Base-by-base conservation (phyloP, 1,284 basidiomycete genomes). In the Rhodotorula glutinis region DNA sequence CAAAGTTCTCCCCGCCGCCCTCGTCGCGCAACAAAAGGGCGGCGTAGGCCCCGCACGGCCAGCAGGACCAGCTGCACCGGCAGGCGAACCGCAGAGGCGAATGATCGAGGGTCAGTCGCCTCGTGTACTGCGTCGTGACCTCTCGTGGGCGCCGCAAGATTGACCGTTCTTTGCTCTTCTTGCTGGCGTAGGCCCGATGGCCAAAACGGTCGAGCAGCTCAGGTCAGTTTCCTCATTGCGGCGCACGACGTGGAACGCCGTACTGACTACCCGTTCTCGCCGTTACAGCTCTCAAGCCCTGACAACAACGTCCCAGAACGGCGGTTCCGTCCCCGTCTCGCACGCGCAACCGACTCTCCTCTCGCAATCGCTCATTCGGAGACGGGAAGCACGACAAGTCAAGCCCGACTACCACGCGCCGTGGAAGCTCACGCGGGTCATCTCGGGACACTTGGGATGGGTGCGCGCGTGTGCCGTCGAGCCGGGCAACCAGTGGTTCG, bases 401-500 rank as follows among this genome's bases (percentile, higher is more conserved):
- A 95, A 97, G 79, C 96, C 95, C 3, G 89, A 88, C 13, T 97
- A 91, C 78, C 95, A 99, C 76, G 86, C 95, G 10, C 90, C 88
- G 75, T 95, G 95, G 95, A 97, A 97, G 80, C 87, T 99, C 62
- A 84, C 88, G 74, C 89, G 94, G 60, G 96, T 99, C 76, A 98
- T 98, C 70, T 97, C 93, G 2, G 95, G 95, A 0, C 95, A 99
- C 79, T 81, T 98, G 71, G 95, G 96, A 13, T 98, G 96, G 96
- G 95, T 98, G n/a, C 86, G 95, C 64, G 90, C 89, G 74, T 88
- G 91, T 23, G 92, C 95, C 2, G 92, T 98, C 53, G 95, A 98
- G 78, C 95, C 95, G 23, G 92, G 92, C 38, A 99, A 98, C 82
- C 84, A 95, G 79, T 99, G 95, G 95, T 98, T 99, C 73, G 95